These are phyloP conservation scores for Fusarium tupiense DNA, from an alignment of 2,329 filamentous ascomycete genomes.

Conservation along the genomic window DNA sequence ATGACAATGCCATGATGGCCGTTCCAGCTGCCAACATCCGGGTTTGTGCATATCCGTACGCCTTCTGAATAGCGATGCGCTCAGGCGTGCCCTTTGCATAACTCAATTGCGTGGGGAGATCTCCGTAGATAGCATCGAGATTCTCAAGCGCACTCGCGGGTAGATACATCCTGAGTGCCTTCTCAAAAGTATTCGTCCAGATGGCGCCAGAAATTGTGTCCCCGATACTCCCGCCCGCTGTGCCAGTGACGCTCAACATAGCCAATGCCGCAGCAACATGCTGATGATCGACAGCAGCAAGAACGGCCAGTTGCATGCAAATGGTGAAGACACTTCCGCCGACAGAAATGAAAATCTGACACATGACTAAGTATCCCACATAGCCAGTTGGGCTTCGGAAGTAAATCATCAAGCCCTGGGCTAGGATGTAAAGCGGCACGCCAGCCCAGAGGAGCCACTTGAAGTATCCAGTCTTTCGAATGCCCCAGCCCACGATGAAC, in stretches of 20 bases:
- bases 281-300: slow-evolving; percentile 63
- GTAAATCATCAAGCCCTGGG: slow-evolving; percentile 53
- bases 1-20: slow-evolving; percentile 27
- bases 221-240: slow-evolving; percentile 57
- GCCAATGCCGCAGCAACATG: slow-evolving; percentile 62
- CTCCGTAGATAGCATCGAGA: background rate
- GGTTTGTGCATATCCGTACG: slow-evolving; percentile 18
- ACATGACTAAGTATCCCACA: slow-evolving; percentile 60
- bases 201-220: slow-evolving; percentile 54
- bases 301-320: slow-evolving; percentile 65
- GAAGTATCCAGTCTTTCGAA: slow-evolving; percentile 58
- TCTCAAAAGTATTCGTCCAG: slow-evolving; percentile 54
- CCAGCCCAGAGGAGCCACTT: slow-evolving; percentile 56
- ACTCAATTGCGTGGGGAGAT: slow-evolving; percentile 3
- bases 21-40: slow-evolving; percentile 37
- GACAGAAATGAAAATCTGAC: slow-evolving; percentile 63
- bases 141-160: background rate
- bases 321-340: slow-evolving; percentile 64
- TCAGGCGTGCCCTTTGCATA: background rate
- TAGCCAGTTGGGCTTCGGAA: slow-evolving; percentile 52
- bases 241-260: slow-evolving; percentile 54
- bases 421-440: slow-evolving; percentile 64
- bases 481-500: slow-evolving; percentile 57
- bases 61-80: slow-evolving; percentile 12
- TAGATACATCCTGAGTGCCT: background rate